Conservation (phyloP, 345 rosid species). For the Lepidium didymum region DNA sequence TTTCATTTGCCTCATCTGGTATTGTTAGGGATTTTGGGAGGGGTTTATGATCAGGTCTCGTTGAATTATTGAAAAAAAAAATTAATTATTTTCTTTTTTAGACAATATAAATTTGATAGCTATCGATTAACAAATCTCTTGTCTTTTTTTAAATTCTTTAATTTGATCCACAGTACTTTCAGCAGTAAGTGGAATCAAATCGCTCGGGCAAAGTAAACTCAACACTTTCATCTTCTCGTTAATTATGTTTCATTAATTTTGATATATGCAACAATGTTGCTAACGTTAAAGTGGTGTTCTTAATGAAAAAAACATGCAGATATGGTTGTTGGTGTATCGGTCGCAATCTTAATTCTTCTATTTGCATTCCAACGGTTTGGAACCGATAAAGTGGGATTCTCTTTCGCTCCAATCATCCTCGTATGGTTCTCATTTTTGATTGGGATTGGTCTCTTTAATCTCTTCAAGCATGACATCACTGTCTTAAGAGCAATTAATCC, state of each 20-base stretch:
- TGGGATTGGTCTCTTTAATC: slow-evolving; percentile 60
- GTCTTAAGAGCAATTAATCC: slow-evolving; percentile 71
- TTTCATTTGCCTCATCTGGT: too few relatives aligned
- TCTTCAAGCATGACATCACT: slow-evolving; percentile 45
- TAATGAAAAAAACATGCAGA: slow-evolving; percentile 29
- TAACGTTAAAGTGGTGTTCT: neutral
- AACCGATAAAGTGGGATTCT: slow-evolving; percentile 62
- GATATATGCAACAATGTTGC: neutral
- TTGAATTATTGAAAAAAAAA: too few relatives aligned
- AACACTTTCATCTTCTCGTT: neutral
- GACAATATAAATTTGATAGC: neutral
- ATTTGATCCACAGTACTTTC: slow-evolving; percentile 51
- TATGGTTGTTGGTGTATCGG: slow-evolving; percentile 55
- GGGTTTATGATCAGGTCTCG: too few relatives aligned
- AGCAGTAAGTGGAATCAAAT: slow-evolving; percentile 62
- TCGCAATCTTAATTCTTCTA: slow-evolving; percentile 43
- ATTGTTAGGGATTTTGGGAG: too few relatives aligned
- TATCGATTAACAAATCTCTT: neutral
- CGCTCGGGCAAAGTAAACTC: slow-evolving; percentile 51
- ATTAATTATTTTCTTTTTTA: too few relatives aligned
- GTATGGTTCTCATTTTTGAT: slow-evolving; percentile 49
- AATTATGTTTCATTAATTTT: neutral
- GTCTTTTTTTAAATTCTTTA: neutral
- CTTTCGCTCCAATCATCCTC: slow-evolving; percentile 60
- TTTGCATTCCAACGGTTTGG: slow-evolving; percentile 58